Evolutionary conservation across 331 rosid genomes (phyloP).

Genomic region (Saraca asoca): DNA sequence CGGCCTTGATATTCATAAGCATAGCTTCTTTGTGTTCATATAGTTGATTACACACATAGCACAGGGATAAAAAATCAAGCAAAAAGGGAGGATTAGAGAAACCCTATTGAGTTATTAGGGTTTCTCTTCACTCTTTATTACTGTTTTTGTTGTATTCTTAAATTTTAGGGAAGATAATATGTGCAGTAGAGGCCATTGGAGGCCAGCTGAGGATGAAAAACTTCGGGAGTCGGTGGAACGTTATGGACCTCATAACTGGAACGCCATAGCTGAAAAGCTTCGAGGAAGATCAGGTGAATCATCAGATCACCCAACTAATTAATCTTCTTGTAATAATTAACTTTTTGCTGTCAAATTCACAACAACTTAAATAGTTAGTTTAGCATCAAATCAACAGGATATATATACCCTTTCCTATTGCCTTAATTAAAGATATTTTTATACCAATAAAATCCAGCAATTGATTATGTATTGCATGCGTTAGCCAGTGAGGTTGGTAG

Average conservation of each 20-base stretch:
- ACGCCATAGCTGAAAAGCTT: constrained; percentile 95
- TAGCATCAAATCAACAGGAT: no score
- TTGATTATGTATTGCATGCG: no score
- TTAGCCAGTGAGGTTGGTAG: no score
- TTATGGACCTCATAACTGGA: constrained; percentile 97
- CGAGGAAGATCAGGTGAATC: constrained; percentile 86
- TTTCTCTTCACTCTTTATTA: constrained; percentile 6
- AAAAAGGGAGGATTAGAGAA: neutral
- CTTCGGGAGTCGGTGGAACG: constrained; percentile 82
- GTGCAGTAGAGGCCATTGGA: constrained; percentile 99
- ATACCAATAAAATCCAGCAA: no score
- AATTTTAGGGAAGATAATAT: constrained; percentile 45
- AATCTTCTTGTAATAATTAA: neutral
- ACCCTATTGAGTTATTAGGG: constrained; percentile 44
- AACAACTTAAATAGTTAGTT: neutral
- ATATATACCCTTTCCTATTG: no score
- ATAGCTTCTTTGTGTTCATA: neutral
- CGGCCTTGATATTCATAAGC: constrained; percentile 15
- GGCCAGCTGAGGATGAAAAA: constrained; percentile 91
- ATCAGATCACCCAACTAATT: neutral
- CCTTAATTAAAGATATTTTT: no score
- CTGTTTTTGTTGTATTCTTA: constrained; percentile 3
- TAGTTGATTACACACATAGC: no score
- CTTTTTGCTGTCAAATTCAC: neutral
- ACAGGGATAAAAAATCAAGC: neutral